These are phyloP conservation scores for Coemansia sp. DNA, from an alignment of 192 early-diverging fungal species.

Conservation along the genomic window DNA sequence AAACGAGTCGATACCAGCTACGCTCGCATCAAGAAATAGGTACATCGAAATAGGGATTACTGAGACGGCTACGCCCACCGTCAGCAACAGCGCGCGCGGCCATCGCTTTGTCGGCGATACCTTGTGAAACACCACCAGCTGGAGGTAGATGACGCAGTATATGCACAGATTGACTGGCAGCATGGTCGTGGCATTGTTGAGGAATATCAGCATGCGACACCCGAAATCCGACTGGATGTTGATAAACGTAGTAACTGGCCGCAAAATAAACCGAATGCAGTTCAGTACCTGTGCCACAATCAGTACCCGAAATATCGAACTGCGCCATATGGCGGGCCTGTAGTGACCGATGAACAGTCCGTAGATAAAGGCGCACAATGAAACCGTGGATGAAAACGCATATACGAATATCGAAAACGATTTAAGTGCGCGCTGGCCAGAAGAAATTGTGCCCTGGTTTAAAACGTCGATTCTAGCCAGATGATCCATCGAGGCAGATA, in stretches of 20 bases:
- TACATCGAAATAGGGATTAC: constrained; percentile 21
- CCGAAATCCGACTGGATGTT: constrained; percentile 12
- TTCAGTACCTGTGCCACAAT: constrained; percentile 34
- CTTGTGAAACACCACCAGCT: constrained; percentile 43
- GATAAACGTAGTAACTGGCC: constrained; percentile 8
- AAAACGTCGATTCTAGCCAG: constrained; percentile 2
- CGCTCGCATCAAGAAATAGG: constrained; percentile 12
- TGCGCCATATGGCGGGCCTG: constrained; percentile 14
- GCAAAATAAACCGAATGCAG: constrained; percentile 29
- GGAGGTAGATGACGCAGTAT: constrained; percentile 45
- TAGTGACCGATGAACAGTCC: constrained; percentile 6
- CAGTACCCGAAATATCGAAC: constrained; percentile 31
- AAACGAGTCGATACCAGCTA: background rate
- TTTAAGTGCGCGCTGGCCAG: background rate
- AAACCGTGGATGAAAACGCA: constrained; percentile 9
- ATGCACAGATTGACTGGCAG: constrained; percentile 25
- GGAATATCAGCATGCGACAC: constrained; percentile 27
- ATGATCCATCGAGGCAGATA: background rate
- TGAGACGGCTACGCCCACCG: constrained; percentile 4
- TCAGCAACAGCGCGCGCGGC: constrained; percentile 23
- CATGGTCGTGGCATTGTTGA: constrained; percentile 15
- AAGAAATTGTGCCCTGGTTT: background rate
- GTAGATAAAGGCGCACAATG: constrained; percentile 22
- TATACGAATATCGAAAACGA: constrained; percentile 7
- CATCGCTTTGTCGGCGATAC: constrained; percentile 26